phyloP scores from a whole-genome alignment of 192 early-diverging fungal genomes.

The Blastocladiella britannica region DNA sequence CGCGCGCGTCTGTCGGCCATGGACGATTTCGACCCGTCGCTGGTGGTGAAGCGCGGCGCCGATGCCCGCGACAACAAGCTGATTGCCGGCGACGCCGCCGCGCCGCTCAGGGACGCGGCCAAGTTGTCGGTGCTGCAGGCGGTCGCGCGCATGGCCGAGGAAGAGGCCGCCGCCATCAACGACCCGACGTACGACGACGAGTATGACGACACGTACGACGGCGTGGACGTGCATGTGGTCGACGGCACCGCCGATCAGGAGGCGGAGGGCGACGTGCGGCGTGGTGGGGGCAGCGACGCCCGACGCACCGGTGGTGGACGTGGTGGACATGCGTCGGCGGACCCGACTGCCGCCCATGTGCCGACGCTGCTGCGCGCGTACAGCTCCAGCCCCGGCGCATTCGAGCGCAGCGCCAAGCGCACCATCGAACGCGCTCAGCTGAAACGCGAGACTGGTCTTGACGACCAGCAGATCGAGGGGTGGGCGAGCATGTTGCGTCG shows the following conservation, averaged over 20 bases:
- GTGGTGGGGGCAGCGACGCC: too few relatives aligned
- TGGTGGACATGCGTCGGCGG: neutral
- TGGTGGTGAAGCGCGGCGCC: neutral
- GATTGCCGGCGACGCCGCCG: too few relatives aligned
- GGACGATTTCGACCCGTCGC: neutral
- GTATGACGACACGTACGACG: neutral
- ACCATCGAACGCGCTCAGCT: neutral
- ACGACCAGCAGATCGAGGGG: neutral
- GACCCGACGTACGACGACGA: neutral
- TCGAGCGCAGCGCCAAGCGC: neutral
- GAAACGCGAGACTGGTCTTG: neutral
- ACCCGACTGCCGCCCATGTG: neutral
- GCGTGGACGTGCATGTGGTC: neutral
- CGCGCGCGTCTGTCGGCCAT: neutral
- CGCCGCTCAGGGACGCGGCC: too few relatives aligned
- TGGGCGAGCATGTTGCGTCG: neutral
- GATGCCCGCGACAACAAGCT: too few relatives aligned
- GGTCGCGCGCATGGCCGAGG: neutral
- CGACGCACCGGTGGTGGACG: neutral
- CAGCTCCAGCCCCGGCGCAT: neutral
- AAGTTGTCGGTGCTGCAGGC: too few relatives aligned
- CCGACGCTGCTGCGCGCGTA: neutral
- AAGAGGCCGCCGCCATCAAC: neutral
- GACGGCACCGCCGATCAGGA: neutral
- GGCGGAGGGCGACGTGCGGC: neutral